Base-by-base conservation (phyloP, 73 alveolate genomes). In the Tetrahymena elliotti region DNA sequence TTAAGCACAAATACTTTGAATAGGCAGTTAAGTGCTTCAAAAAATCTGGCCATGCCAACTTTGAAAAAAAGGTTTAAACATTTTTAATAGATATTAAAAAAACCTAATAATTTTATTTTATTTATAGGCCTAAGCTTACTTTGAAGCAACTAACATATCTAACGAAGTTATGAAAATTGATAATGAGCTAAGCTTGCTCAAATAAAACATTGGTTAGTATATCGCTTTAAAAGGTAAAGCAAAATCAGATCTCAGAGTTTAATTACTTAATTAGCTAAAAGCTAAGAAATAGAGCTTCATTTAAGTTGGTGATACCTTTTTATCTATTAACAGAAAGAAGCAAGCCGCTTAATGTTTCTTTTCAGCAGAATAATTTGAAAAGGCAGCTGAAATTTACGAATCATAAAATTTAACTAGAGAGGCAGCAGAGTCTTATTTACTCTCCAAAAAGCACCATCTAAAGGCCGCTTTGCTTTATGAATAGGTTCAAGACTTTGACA, bases 341-440 rank as follows among this genome's bases (percentile, higher is more conserved):
- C 97, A 98, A 92, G 98, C 99, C 15, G 99, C 98, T 27, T 95
- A 97, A 53, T 98, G 99, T 84, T 98, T 82, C 95, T 97, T 93
- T 96, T 96, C 99, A 27, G 98, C 97, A 10, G 95, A 95, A 94
- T 83, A 94, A 34, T 97, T 68, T 93, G 95, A 96, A 40, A 93
- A 93, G 82, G 98, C 99, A 10, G 98, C 98, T n/a, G 94, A 93
- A 47, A 47, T 96, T 38, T 98, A 97, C 84, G 94, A 88, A 38
- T 38, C 83, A 18, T 38, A 84, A 33, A 94, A 84, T 33, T 93
- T 93, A 52, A 92, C 35, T 84, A 95, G 96, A n/a, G 97, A 97
- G 93, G 99, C 99, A 36, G 99, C 97, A 39, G 99, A 97, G 93
- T 92, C 98, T 37, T 95, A 93, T 53, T 31, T 6, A 20, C 88